phyloP scores from a whole-genome alignment of 1,284 basidiomycete genomes.

The Pterula multifida region DNA sequence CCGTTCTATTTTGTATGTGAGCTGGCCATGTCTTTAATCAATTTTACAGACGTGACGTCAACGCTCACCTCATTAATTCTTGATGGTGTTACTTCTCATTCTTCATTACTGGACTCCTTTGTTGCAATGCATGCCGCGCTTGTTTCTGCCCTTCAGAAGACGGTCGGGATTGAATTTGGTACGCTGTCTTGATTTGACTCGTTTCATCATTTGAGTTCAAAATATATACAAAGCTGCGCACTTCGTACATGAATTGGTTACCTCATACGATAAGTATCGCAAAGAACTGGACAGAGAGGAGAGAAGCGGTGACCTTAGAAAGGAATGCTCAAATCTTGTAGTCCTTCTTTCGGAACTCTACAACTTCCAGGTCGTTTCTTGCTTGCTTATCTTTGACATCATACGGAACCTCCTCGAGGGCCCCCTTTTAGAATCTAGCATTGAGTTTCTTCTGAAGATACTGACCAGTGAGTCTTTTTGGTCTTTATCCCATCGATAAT shows the following conservation, averaged over 20 bases:
- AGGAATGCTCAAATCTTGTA: slow-evolving; percentile 84
- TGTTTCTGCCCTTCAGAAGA: slow-evolving; percentile 73
- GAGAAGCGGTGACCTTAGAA: slow-evolving; percentile 32
- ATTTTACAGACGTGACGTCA: slow-evolving; percentile 62
- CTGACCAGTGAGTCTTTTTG: slow-evolving; percentile 53
- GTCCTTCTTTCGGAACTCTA: slow-evolving; percentile 87
- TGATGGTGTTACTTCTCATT: slow-evolving; percentile 72
- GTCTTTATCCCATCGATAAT: slow-evolving; percentile 3
- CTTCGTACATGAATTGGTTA: slow-evolving; percentile 62
- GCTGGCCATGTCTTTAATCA: slow-evolving; percentile 7
- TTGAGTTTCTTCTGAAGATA: slow-evolving; percentile 84
- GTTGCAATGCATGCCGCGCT: slow-evolving; percentile 88
- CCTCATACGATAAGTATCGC: slow-evolving; percentile 41
- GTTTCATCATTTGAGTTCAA: not conserved
- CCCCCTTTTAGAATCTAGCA: slow-evolving; percentile 62
- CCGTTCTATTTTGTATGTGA: slow-evolving; percentile 11
- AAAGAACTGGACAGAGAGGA: slow-evolving; percentile 10
- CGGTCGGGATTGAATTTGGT: slow-evolving; percentile 89
- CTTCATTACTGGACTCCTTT: slow-evolving; percentile 82
- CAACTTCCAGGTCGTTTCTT: slow-evolving; percentile 90
- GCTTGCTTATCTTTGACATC: slow-evolving; percentile 81
- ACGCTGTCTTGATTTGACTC: slow-evolving; percentile 15
- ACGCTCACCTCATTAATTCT: slow-evolving; percentile 73
- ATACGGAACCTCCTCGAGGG: slow-evolving; percentile 68
- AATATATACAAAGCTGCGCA: slow-evolving; percentile 45